phyloP scores from a whole-genome alignment of 805 yeast species.

The Candida qinlingensis region DNA sequence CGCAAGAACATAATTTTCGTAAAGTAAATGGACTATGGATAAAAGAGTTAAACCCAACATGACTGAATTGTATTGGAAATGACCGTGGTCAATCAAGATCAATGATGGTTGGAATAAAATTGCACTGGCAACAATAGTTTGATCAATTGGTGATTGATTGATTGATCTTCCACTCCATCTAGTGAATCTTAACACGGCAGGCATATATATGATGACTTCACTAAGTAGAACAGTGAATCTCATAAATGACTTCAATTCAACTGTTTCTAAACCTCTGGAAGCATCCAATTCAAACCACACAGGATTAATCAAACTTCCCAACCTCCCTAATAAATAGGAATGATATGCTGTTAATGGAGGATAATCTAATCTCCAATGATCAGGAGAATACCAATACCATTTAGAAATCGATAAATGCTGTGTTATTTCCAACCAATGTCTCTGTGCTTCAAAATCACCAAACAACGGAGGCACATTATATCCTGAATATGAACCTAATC shows the following conservation, averaged over 20 bases:
- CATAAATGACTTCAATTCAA: conserved; percentile 76
- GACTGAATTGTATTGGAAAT: conserved; percentile 90
- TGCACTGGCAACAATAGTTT: conserved; percentile 68
- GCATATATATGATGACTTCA: conserved; percentile 69
- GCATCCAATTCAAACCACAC: conserved; percentile 69
- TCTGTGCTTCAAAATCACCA: conserved; percentile 97
- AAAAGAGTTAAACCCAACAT: conserved; percentile 84
- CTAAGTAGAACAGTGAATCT: conserved; percentile 71
- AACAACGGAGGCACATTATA: conserved; percentile 62
- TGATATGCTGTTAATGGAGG: conserved; percentile 97
- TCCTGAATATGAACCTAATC: conserved; percentile 87
- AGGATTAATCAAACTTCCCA: conserved; percentile 61
- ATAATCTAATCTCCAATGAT: conserved; percentile 95
- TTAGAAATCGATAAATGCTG: conserved; percentile 60
- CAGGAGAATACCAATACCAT: conserved; percentile 89
- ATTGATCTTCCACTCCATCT: conserved; percentile 63
- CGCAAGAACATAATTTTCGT: conserved; percentile 60
- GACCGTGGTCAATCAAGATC: conserved; percentile 90
- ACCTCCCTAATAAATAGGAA: conserved; percentile 69
- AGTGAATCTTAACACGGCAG: conserved; percentile 70
- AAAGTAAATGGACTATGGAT: conserved; percentile 59
- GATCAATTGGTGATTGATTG: conserved; percentile 62
- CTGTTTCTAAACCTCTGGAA: conserved; percentile 73
- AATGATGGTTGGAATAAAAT: conserved; percentile 83
- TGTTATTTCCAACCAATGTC: conserved; percentile 97